Conservation (phyloP, 2,329 filamentous ascomycete species). For the Colletotrichum neosansevieriae region DNA sequence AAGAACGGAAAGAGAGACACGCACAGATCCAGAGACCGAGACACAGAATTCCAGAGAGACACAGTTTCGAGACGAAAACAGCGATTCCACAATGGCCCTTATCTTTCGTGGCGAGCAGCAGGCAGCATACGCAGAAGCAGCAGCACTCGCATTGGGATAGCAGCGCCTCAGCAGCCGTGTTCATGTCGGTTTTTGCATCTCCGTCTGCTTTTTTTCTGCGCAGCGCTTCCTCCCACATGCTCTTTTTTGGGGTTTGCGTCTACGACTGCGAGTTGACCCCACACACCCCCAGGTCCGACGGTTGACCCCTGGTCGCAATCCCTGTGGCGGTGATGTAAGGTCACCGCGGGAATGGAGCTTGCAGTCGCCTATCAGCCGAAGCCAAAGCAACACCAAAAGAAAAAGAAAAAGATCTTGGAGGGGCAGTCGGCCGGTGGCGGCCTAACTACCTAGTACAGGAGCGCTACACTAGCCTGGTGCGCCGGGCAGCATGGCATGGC, state of each 20-base stretch:
- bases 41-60: constrained; percentile 4
- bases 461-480: not conserved
- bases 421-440: constrained; percentile 38
- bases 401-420: constrained; percentile 30
- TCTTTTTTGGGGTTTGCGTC: constrained; percentile 31
- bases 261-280: constrained; percentile 33
- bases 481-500: constrained; percentile 5
- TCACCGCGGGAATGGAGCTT: constrained; percentile 38
- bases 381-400: constrained; percentile 32
- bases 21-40: constrained; percentile 3
- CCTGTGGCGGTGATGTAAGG: constrained; percentile 41
- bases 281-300: constrained; percentile 36
- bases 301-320: constrained; percentile 32
- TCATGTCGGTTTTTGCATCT: constrained; percentile 19
- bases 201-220: constrained; percentile 15
- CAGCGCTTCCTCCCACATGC: constrained; percentile 28
- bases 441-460: constrained; percentile 20
- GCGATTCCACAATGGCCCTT: constrained; percentile 5
- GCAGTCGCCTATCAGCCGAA: constrained; percentile 38
- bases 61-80: constrained; percentile 27
- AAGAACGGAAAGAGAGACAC: not conserved
- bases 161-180: not conserved
- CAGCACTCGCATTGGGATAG: constrained; percentile 2
- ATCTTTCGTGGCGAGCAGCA: constrained; percentile 4
- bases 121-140: too few species aligned